These are phyloP conservation scores for Cytidiella melzeri DNA, from an alignment of 768 basidiomycete genomes.

Conservation along the genomic window DNA sequence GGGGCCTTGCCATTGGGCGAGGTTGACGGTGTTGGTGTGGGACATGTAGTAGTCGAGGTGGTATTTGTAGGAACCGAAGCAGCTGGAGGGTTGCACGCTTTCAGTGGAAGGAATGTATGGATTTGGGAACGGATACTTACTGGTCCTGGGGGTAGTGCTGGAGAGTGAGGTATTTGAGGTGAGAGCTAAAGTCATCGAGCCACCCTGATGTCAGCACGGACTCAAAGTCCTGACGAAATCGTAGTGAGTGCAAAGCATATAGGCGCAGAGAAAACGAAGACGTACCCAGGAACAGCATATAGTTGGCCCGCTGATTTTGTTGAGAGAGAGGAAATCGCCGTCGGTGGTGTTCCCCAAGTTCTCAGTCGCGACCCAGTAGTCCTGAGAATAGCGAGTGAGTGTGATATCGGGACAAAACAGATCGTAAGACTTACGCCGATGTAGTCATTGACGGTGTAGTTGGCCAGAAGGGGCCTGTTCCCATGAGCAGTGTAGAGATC, in stretches of 20 bases:
- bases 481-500: constrained; percentile 48
- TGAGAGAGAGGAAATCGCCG: constrained; percentile 32
- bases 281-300: constrained; percentile 48
- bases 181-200: constrained; percentile 30
- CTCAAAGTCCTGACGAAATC: constrained; percentile 33
- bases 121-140: not conserved
- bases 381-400: constrained; percentile 24
- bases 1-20: constrained; percentile 39
- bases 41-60: constrained; percentile 38
- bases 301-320: constrained; percentile 43
- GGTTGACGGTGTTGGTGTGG: constrained; percentile 38
- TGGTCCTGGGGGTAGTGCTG: constrained; percentile 52
- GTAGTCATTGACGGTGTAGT: constrained; percentile 42
- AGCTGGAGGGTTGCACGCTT: constrained; percentile 6
- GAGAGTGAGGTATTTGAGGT: constrained; percentile 43
- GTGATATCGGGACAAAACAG: not conserved
- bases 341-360: constrained; percentile 32
- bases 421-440: constrained; percentile 30
- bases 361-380: constrained; percentile 32
- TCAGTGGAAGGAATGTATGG: not conserved
- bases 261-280: not conserved
- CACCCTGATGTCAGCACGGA: constrained; percentile 37
- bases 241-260: not conserved
- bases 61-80: constrained; percentile 28
- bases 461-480: constrained; percentile 34